Evolutionary conservation across 306 rosid genomes (phyloP), one percentile per base, ranked within the genome.

Genomic region (Sicyos edulis): DNA sequence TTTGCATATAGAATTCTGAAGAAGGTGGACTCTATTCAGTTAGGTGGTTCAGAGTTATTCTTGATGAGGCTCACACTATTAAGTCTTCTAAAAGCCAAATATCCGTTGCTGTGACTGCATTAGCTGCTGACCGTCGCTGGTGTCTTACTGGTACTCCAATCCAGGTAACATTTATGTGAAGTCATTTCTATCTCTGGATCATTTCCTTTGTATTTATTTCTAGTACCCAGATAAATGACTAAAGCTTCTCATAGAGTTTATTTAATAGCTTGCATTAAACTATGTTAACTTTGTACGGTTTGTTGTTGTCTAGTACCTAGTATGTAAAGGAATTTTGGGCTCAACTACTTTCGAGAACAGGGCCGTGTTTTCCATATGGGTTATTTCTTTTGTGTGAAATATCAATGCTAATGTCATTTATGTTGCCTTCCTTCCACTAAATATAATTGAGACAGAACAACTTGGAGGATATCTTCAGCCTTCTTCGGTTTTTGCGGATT

Each of bases 131-230:
- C 81, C 76, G 86, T 14, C 96, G 96, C 53, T 92, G 98, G 98
- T 90, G 96, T 83, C 96, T 92, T 57, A 92, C 98, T 57, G 98
- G 98, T 68, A 92, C 98, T 71, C 98, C 98, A 13, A 90, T 92
- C 68, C 98, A 92, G 96, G 98, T 87, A 54, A 59, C 34, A 78
- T 78, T 65, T 42, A 4, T 13, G 53, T 55, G 44, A 60, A 51
- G 42, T 57, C 49, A 14, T 59, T 19, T 26, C 5, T 19, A 17
- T 19, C 26, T 17, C 53, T 42, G n/a, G 70, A 64, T 40, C 49
- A 10, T n/a, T 64, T 63, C 53, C 32, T 64, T 64, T 10, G 54
- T 65, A 66, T 44, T 66, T 22, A n/a, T 64, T 42, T 42, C 52
- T 45, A 45, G 71, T 17, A 44, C 16, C 49, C 12, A 54, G 40